Base-by-base conservation (phyloP, 73 alveolate species). In the Blepharisma stoltei region DNA sequence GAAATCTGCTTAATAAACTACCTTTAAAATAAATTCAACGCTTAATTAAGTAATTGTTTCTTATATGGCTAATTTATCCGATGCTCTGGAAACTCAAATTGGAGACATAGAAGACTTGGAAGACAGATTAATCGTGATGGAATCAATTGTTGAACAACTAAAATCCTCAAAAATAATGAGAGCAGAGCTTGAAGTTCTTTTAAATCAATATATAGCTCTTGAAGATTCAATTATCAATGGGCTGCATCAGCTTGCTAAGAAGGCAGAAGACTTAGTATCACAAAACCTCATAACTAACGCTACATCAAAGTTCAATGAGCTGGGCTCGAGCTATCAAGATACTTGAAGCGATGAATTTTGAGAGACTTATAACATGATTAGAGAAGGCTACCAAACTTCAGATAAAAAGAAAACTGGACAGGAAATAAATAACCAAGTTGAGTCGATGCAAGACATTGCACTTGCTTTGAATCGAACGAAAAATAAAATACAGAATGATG, bases 51-150 rank as follows among this genome's bases (percentile, higher is more conserved):
- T 32, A 32, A 32, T 32, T 32, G 41, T 32, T 32, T 32, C 41
- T 32, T 32, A 32, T 32, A 32, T 32, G 41, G 41, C 41, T 32
- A 3, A 32, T 32, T 32, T 32, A 32, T 32, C 41, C 41, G 41
- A 32, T 32, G 41, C 41, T 32, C 41, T 32, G 41, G 41, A 32
- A 32, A 32, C 41, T 32, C 41, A 52, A 52, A 52, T 52, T 14
- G 66, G 27, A 14, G 66, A 52, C 66, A 14, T 52, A 52, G 66
- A 52, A 0, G 66, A 52, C 66, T 20, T 52, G n/a, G 66, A 20
- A 14, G 66, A 52, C 66, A 0, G 66, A 14, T 20, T 52, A 14
- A 20, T 20, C 66, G 66, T 52, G 0, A 52, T 52, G 66, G 4
- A 52, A 52, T 11, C 27, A 52, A 20, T 52, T 14, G 66, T 52